Base-by-base conservation (phyloP, 176 grass and related monocot species). In the Areca catechu region DNA sequence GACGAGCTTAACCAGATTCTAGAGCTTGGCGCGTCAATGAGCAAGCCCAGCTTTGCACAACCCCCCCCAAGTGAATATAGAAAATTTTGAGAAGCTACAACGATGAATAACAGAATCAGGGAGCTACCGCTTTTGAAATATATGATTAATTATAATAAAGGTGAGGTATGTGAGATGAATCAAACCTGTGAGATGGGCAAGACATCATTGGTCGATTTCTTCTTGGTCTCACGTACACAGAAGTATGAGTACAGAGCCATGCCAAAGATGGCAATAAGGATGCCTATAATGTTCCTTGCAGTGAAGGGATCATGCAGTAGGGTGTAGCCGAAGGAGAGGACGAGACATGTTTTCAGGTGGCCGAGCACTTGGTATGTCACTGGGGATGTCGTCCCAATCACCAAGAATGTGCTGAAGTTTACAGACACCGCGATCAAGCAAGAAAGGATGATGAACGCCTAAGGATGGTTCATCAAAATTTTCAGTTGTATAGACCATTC, bases 351-450 rank as follows among this genome's bases (percentile, higher is more conserved):
- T 74, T 96, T 96, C 59, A 96, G 74, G 76, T 96, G 91, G 14
- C 91, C 91, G 28, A 96, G 73, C n/a, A 96, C 86, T 68, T 96
- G 91, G 74, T 96, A 90, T 2, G 86, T 96, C 76, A 96, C 86
- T 3, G 86, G 89, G 15, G 86, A 96, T 4, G 86, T 90, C n/a
- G 86, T 90, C 49, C 86, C 86, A 53, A 96, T 90, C 49, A 96
- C 91, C 71, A 96, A 71, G 61, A 90, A 96, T 16, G 86, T 96
- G 83, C 91, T 96, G 80, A 90, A 96, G 83, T 90, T 96, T 6
- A 96, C 86, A 18, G 49, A 66, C 71, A 96, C 83, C 7, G 86
- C 91, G 54, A 96, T 90, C 60, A 71, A 54, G 71, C 86, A 90
- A 20, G 91, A 96, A 56, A 95, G 51, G 49, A 63, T 22, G 54